phyloP scores from a whole-genome alignment of 2,329 filamentous ascomycete genomes.

The Clathrospora elynae region DNA sequence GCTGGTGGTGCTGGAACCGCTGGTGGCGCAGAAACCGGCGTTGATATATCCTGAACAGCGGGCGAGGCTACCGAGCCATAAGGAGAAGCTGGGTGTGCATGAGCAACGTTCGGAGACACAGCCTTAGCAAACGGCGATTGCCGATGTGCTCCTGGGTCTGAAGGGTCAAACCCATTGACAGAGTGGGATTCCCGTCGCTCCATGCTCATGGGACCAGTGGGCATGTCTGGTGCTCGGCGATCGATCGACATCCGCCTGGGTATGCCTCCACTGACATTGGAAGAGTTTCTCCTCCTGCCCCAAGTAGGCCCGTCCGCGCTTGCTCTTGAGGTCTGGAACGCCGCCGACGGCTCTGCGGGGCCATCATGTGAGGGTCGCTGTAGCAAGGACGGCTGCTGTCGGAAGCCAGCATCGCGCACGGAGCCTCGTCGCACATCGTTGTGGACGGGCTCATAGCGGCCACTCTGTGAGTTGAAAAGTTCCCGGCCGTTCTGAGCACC shows the following conservation, averaged over 20 bases:
- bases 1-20: constrained; percentile 58
- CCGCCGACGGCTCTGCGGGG: constrained; percentile 80
- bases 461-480: constrained; percentile 93
- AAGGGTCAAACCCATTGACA: constrained; percentile 34
- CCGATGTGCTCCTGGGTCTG: constrained; percentile 28
- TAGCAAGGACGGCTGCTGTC: constrained; percentile 78
- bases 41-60: constrained; percentile 27
- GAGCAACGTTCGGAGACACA: constrained; percentile 38
- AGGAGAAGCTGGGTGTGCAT: constrained; percentile 45
- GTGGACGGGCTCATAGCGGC: constrained; percentile 82
- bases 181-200: constrained; percentile 42
- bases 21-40: constrained; percentile 48
- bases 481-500: constrained; percentile 64
- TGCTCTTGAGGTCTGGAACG: constrained; percentile 79
- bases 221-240: constrained; percentile 51
- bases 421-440: constrained; percentile 72
- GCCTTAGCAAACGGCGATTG: constrained; percentile 30
- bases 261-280: constrained; percentile 87
- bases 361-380: constrained; percentile 71
- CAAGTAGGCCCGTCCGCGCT: constrained; percentile 68
- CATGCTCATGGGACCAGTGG: constrained; percentile 31
- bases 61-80: constrained; percentile 41
- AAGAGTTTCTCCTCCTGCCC: constrained; percentile 80
- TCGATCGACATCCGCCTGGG: constrained; percentile 66
- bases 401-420: constrained; percentile 69